These are phyloP conservation scores for Daldinia loculata DNA, from an alignment of 495 filamentous ascomycete species.

Conservation along the genomic window DNA sequence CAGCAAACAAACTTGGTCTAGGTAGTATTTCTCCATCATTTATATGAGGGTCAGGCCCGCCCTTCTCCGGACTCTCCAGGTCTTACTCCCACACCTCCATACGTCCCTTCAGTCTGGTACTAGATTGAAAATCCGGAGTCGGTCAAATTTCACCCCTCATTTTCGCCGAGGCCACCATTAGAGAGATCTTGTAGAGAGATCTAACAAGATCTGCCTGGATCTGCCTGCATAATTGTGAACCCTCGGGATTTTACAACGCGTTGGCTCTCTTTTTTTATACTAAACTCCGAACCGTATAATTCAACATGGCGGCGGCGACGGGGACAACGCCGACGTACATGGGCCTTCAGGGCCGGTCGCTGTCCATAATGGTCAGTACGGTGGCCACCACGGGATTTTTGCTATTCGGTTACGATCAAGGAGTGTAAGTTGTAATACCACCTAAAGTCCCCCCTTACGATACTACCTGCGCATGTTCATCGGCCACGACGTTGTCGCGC, in stretches of 20 bases:
- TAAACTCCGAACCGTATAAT: slow-evolving; percentile 2
- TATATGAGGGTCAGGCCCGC: slow-evolving; percentile 39
- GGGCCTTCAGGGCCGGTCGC: slow-evolving; percentile 70
- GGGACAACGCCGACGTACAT: slow-evolving; percentile 60
- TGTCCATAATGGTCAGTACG: slow-evolving; percentile 65
- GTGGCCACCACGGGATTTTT: slow-evolving; percentile 79
- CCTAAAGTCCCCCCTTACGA: neutral
- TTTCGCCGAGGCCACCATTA: slow-evolving; percentile 17
- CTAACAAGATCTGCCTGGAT: neutral
- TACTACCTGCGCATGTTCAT: neutral
- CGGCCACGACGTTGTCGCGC: neutral
- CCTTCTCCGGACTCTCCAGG: slow-evolving; percentile 39
- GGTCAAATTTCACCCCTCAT: slow-evolving; percentile 19
- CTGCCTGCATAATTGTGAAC: slow-evolving; percentile 1
- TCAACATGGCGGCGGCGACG: slow-evolving; percentile 53
- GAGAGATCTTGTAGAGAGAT: neutral
- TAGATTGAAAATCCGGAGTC: slow-evolving; percentile 40
- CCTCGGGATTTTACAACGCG: slow-evolving; percentile 6
- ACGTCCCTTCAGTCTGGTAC: slow-evolving; percentile 29
- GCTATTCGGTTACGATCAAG: slow-evolving; percentile 76
- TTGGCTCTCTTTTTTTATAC: slow-evolving; percentile 13
- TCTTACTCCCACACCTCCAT: slow-evolving; percentile 32
- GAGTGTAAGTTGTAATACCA: slow-evolving; percentile 41
- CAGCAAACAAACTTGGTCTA: slow-evolving; percentile 13
- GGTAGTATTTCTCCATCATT: slow-evolving; percentile 27